Base-by-base conservation (phyloP, 495 filamentous ascomycete species). In the Lasiosphaeriaceae sp. region DNA sequence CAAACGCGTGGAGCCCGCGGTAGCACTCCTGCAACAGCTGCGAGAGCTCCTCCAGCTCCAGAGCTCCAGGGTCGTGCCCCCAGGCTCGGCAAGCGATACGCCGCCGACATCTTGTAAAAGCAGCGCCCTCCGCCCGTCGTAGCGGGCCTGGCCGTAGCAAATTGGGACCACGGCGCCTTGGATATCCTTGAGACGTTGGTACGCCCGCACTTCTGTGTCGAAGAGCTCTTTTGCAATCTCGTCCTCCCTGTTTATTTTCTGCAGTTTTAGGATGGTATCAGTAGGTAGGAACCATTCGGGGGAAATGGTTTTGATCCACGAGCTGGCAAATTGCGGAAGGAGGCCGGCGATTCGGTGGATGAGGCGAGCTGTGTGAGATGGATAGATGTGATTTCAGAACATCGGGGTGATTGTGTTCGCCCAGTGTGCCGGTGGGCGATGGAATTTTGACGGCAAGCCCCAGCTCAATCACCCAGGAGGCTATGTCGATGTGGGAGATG, bases 1-100 rank as follows among this genome's bases (percentile, higher is more conserved):
- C 44, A 17, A 58, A 58, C 16, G 50, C 56, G 23, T 58, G 56
- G 11, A 58, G 31, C 5, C 50, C 50, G 29, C 46, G 50, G 34
- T 58, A 58, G 57, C 46, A 54, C 9, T 35, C 45, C 47, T 54
- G 57, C 37, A 59, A 37, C 24, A 59, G 46, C 11, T 16, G 11
- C 3, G 57, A 54, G 11, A 59, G 46, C 51, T 59, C 57, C 20
- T 59, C 44, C 12, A 54, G 20, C 23, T 11, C 22, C n/a, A 59
- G 46, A 54, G 20, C 23, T 11, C 22, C n/a, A 59, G 46, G 12
- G 56, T 58, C 21, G 57, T 45, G 11, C 57, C 50, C 12, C 37
- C 51, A 12, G 57, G 57, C 24, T 34, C 49, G 1, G 37, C 7
- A 7, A 54, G 35, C 9, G 51, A 59, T 9, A 59, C 46, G 20